phyloP scores from a whole-genome alignment of 2,329 filamentous ascomycete genomes.

The Shiraia bambusicola region DNA sequence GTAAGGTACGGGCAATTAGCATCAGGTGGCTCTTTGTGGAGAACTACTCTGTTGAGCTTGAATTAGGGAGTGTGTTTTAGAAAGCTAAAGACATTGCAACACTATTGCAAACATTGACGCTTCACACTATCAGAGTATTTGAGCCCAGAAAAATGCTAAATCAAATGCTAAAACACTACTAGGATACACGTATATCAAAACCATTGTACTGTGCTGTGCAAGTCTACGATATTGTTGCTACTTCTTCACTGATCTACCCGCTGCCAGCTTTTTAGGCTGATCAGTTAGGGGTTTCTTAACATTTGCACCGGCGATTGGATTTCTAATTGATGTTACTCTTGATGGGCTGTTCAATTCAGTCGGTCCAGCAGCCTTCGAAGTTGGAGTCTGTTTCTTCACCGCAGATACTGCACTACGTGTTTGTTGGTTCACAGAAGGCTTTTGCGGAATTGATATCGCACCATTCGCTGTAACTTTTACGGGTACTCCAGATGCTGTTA shows the following conservation, averaged over 20 bases:
- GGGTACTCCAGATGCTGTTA: slow-evolving; percentile 35
- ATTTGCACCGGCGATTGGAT: slow-evolving; percentile 1
- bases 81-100: neutral
- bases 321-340: slow-evolving; percentile 3
- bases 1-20: slow-evolving; percentile 1
- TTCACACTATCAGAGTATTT: neutral
- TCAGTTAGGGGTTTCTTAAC: slow-evolving; percentile 7
- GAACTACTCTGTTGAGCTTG: neutral
- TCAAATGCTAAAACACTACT: too few species aligned
- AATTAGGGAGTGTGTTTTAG: too few species aligned
- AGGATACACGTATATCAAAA: too few species aligned
- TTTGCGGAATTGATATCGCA: slow-evolving; percentile 22
- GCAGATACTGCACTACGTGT: slow-evolving; percentile 1
- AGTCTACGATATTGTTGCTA: neutral
- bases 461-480: slow-evolving; percentile 37
- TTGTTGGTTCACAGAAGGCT: slow-evolving; percentile 8
- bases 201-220: too few species aligned
- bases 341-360: slow-evolving; percentile 5
- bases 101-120: neutral
- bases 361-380: neutral
- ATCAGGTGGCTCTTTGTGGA: neutral
- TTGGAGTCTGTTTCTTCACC: slow-evolving; percentile 7
- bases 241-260: slow-evolving; percentile 6
- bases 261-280: slow-evolving; percentile 5
- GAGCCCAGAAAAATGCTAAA: neutral